Base-by-base conservation (phyloP, 2,329 filamentous ascomycete species). In the Amphichorda felina region DNA sequence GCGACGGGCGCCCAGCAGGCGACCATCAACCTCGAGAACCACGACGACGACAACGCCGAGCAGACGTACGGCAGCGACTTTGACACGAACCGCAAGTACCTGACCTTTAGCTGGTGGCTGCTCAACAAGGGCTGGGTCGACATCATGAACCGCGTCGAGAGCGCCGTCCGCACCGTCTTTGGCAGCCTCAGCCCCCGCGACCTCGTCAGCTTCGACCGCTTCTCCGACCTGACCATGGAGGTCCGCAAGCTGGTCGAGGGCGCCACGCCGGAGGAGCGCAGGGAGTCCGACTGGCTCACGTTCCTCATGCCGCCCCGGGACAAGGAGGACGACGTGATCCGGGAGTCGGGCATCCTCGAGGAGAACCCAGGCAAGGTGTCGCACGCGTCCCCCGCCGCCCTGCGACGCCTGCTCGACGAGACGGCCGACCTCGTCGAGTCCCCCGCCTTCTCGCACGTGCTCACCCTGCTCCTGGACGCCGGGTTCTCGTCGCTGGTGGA, bases 41-140 rank as follows among this genome's bases (percentile, higher is more conserved):
- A 93, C 50, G 89, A 95, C 53, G 88, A 95, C 53, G 85, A 91
- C 53, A 81, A 82, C 49, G 68, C 73, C 14, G 83, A 89, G 36
- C 82, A 88, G 47, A 72, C 78, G 4, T 87, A 93, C 52, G 87
- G 87, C 30, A 89, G 83, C 56, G 91, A 98, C 57, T 95, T 94
- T 46, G 88, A 95, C 56, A 94, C 87, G 24, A 98, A 98, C 59
- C 73, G 88, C 47, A 83, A 84, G 51, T 98, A 96, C 53, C 68
- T 98, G 33, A 93, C 88, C 28, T 94, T 96, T 56, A 94, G 86
- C 60, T 98, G 91, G 91, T 98, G 89, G 88, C 64, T 98, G 32
- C 68, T 98, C 33, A 89, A 98, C 59, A 76, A 77, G 44, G 91
- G 91, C 30, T 96, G 87, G 79, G 75, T 78, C 44, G 76, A 87